Conservation (phyloP, 2,329 filamentous ascomycete species). For the Sclerotinia nivalis region DNA sequence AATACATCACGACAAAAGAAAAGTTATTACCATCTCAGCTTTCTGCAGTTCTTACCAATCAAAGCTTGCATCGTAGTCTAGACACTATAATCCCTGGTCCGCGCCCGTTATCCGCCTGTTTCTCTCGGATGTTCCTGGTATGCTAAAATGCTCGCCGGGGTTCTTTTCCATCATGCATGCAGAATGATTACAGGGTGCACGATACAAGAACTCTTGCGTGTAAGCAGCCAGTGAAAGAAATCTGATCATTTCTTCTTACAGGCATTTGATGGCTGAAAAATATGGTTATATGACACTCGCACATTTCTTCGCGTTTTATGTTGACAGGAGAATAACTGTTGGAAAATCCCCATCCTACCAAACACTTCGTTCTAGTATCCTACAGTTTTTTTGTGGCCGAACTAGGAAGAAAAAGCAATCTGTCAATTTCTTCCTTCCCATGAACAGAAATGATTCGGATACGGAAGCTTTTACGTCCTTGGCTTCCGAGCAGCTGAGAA, state of each 20-base stretch:
- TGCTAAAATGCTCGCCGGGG: neutral
- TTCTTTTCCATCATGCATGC: constrained; percentile 2
- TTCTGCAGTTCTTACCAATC: constrained; percentile 6
- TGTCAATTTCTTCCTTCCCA: neutral
- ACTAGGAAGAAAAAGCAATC: neutral
- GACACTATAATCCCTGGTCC: neutral
- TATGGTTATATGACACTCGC: neutral
- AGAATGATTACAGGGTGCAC: neutral
- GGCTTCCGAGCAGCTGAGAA: neutral
- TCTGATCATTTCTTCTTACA: constrained; percentile 3
- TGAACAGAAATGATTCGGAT: neutral
- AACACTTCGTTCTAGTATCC: neutral
- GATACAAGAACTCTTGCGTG: neutral
- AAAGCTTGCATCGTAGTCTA: neutral
- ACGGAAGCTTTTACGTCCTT: constrained; percentile 1
- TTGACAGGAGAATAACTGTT: neutral
- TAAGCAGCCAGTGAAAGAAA: neutral
- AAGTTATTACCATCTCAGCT: neutral
- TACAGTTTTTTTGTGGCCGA: neutral
- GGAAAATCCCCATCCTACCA: neutral
- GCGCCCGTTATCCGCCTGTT: constrained; percentile 9
- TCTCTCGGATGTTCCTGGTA: neutral
- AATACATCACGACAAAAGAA: neutral
- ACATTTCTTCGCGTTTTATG: neutral
- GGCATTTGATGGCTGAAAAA: neutral